Percentiles rank a stretch among this genome's conserved stretches.
Evolutionary conservation across 2,329 filamentous ascomycete species (phyloP).

Genomic region (Fusarium floridanum): DNA sequence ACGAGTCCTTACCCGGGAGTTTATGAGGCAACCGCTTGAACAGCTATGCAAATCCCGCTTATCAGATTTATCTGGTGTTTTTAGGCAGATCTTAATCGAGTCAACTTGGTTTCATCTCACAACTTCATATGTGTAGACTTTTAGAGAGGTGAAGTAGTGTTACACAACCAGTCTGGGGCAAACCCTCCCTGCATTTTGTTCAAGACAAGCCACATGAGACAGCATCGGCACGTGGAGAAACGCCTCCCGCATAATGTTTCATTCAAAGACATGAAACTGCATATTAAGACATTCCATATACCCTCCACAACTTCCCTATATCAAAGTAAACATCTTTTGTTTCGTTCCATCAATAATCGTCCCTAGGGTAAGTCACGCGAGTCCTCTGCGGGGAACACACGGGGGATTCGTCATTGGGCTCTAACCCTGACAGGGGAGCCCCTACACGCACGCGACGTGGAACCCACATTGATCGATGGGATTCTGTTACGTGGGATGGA

Average conservation of each 20-base stretch:
- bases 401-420: not conserved
- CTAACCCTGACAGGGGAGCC: not conserved
- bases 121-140: too few relatives aligned
- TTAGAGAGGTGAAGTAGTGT: too few relatives aligned
- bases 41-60: not conserved
- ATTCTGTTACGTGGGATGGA: not conserved
- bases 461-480: not conserved
- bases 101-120: accelerated
- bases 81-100: not conserved
- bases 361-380: not conserved
- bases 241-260: not conserved
- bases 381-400: not conserved
- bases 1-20: not conserved
- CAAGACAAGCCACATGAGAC: not conserved
- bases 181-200: not conserved
- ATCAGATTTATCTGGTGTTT: not conserved
- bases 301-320: not conserved
- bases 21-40: not conserved
- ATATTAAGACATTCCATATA: not conserved
- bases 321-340: not conserved
- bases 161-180: not conserved
- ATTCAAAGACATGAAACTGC: not conserved
- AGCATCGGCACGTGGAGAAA: not conserved
- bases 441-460: not conserved
- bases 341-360: not conserved